Percentiles rank a stretch among this genome's conserved stretches.
These are phyloP conservation scores for Daldinia childiae DNA, from an alignment of 495 filamentous ascomycete species.

Conservation along the genomic window DNA sequence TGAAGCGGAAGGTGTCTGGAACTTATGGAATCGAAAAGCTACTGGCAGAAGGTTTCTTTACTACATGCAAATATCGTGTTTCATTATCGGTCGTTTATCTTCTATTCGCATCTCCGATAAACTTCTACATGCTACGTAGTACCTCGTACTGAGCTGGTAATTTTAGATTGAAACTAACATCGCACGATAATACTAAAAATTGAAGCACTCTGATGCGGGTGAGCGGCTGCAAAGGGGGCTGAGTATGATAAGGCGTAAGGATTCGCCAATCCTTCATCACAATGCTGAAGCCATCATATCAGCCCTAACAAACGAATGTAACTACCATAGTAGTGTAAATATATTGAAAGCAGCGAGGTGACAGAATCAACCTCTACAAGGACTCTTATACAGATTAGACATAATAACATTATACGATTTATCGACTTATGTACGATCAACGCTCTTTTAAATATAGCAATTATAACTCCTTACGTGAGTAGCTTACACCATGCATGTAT, in stretches of 20 bases:
- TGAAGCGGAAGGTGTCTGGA: conserved; percentile 41
- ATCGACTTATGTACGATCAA: background rate
- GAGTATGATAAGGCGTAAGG: conserved; percentile 25
- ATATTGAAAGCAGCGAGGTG: conserved; percentile 7
- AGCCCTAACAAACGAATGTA: conserved; percentile 22
- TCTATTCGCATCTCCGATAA: too few relatives aligned
- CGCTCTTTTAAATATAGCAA: background rate
- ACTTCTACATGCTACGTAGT: conserved; percentile 18
- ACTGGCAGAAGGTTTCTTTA: conserved; percentile 14
- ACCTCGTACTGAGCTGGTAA: conserved; percentile 4
- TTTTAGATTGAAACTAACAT: conserved; percentile 25
- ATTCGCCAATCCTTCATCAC: conserved; percentile 9
- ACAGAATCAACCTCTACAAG: background rate
- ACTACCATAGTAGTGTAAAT: background rate
- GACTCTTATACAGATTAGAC: background rate
- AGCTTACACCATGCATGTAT: conserved; percentile 7
- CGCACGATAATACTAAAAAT: conserved; percentile 23
- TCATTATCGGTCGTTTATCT: conserved; percentile 17
- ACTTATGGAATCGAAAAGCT: background rate
- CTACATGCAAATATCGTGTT: conserved; percentile 23
- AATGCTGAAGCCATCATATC: conserved; percentile 27
- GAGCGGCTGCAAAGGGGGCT: conserved; percentile 24
- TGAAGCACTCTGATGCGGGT: conserved; percentile 21
- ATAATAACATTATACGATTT: conserved; percentile 4
- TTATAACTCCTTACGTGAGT: conserved; percentile 15